Conservation (phyloP, 140 eudicot species). For the Stevia rebaudiana region DNA sequence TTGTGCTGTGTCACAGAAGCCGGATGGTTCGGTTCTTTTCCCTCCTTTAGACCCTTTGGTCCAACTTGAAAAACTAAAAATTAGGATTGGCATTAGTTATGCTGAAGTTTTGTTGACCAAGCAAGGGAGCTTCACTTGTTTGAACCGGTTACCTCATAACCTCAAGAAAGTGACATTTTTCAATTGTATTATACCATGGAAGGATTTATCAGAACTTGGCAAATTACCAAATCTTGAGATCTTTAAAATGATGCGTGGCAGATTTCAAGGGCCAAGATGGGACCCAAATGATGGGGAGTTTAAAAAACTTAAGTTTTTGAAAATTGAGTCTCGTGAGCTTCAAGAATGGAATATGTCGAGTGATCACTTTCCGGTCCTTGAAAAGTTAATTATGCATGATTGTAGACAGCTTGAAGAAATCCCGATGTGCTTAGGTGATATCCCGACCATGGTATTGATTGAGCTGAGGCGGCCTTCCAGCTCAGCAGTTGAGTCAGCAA, state of each 20-base stretch:
- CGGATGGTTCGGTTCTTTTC: too few species aligned
- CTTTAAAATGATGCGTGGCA: slow-evolving; percentile 6
- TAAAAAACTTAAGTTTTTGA: slow-evolving; percentile 16
- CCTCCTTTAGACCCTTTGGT: too few species aligned
- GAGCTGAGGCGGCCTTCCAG: background rate
- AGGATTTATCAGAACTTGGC: too few species aligned
- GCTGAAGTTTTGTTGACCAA: background rate
- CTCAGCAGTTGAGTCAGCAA: slow-evolving; percentile 5
- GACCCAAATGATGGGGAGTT: slow-evolving; percentile 10
- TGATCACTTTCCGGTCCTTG: slow-evolving; percentile 26
- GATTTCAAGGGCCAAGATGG: slow-evolving; percentile 19
- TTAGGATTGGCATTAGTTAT: too few species aligned
- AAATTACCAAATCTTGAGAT: slow-evolving; percentile 15
- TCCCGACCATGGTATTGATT: background rate
- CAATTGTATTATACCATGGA: slow-evolving; percentile 14
- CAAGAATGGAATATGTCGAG: slow-evolving; percentile 19
- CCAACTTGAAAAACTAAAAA: too few species aligned
- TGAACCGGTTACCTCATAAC: slow-evolving; percentile 14
- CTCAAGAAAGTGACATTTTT: slow-evolving; percentile 18
- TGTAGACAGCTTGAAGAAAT: slow-evolving; percentile 22
- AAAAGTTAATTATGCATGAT: slow-evolving; percentile 11
- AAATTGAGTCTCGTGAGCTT: slow-evolving; percentile 14
- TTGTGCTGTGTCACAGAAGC: too few species aligned
- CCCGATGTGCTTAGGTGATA: too few species aligned
- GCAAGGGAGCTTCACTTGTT: slow-evolving; percentile 2